These are phyloP conservation scores for Sanghuangporus baumii DNA, from an alignment of 1,284 basidiomycete species.

Conservation along the genomic window DNA sequence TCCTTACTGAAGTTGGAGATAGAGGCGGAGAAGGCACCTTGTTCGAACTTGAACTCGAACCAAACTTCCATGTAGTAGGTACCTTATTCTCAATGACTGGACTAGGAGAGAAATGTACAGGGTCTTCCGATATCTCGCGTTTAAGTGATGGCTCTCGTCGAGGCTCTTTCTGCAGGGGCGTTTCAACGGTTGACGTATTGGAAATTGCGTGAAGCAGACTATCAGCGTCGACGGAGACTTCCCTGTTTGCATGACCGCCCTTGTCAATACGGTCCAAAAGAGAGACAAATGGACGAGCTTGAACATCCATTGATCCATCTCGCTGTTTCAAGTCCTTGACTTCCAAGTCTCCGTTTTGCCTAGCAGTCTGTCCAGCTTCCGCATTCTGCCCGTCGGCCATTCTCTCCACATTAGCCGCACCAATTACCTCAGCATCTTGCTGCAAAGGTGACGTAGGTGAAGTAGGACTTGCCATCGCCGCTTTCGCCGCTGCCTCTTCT, in stretches of 20 bases:
- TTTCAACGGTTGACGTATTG: not conserved
- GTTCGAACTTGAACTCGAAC: not conserved
- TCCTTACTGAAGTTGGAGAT: not conserved
- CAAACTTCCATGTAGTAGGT: conserved; percentile 1
- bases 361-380: not conserved
- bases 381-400: not conserved
- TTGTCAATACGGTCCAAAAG: not conserved
- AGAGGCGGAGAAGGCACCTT: conserved; percentile 4
- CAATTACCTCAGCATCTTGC: not conserved
- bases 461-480: conserved; percentile 12
- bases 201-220: not conserved
- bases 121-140: conserved; percentile 6
- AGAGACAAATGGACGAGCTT: not conserved
- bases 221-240: not conserved
- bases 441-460: not conserved
- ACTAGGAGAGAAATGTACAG: not conserved
- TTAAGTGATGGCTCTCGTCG: not conserved
- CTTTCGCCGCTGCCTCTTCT: conserved; percentile 28
- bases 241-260: not conserved
- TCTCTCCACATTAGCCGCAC: not conserved
- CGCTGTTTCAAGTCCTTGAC: not conserved
- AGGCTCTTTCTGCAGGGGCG: not conserved
- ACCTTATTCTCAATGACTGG: conserved; percentile 6
- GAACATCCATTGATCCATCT: not conserved
- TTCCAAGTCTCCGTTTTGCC: not conserved